phyloP scores from a whole-genome alignment of 2,329 filamentous ascomycete genomes.

The Alternaria consortialis region DNA sequence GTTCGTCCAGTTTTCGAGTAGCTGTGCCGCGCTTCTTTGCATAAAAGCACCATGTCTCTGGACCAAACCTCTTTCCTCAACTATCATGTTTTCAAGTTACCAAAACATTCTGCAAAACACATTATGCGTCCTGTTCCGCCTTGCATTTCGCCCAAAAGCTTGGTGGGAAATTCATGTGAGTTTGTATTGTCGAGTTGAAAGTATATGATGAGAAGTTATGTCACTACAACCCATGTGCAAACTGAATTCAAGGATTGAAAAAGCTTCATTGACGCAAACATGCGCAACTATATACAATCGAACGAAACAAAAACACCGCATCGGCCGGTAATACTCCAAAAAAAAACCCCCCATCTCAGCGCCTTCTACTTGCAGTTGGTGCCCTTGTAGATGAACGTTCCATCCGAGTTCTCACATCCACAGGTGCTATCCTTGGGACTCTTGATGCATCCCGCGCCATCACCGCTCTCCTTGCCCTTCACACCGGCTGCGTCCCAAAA shows the following conservation, averaged over 20 bases:
- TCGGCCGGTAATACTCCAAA: neutral
- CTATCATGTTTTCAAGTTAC: too few species aligned
- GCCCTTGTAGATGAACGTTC: slow-evolving; percentile 32
- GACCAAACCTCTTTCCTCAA: too few species aligned
- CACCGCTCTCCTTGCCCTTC: slow-evolving; percentile 27
- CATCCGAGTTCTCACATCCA: slow-evolving; percentile 39
- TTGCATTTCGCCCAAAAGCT: too few species aligned
- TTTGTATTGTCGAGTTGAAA: too few species aligned
- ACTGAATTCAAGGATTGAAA: too few species aligned
- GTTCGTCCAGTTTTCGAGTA: neutral
- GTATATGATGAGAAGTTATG: too few species aligned
- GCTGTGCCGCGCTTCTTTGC: neutral
- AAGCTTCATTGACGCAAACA: neutral
- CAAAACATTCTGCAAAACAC: too few species aligned
- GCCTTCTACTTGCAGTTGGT: slow-evolving; percentile 12
- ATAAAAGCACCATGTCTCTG: too few species aligned
- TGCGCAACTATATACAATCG: neutral
- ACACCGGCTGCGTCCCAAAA: slow-evolving; percentile 33
- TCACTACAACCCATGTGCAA: too few species aligned
- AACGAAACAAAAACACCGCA: neutral
- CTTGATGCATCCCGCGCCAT: slow-evolving; percentile 40
- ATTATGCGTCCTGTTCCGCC: too few species aligned
- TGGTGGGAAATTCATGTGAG: too few species aligned
- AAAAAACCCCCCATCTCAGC: fast-evolving
- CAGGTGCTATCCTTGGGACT: slow-evolving; percentile 35